These are phyloP conservation scores for Coemansia sp. DNA, from an alignment of 192 early-diverging fungal species.

Conservation along the genomic window DNA sequence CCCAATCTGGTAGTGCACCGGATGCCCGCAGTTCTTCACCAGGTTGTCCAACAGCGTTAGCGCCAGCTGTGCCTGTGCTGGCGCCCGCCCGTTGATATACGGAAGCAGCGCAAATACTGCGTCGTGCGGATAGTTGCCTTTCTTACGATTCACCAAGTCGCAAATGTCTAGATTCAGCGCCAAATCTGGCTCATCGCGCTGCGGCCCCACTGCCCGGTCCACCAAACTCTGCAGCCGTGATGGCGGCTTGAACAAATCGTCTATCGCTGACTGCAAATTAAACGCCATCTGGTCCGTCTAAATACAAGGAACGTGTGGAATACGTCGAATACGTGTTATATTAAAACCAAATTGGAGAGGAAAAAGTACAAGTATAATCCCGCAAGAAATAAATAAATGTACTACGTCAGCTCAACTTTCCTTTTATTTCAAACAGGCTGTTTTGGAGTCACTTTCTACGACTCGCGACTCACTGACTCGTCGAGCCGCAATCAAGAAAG, in stretches of 20 bases:
- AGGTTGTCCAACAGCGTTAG: conserved; percentile 88
- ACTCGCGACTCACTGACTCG: no score
- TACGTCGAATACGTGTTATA: not conserved
- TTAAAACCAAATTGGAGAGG: not conserved
- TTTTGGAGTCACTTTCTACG: no score
- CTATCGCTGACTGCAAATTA: conserved; percentile 43
- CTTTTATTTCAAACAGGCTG: no score
- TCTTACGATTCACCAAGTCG: conserved; percentile 90
- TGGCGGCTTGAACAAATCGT: conserved; percentile 52
- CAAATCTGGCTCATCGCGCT: conserved; percentile 73
- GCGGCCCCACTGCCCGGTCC: conserved; percentile 79
- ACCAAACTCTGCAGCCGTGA: conserved; percentile 51
- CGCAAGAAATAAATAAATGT: no score
- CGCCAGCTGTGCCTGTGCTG: conserved; percentile 41
- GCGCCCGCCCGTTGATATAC: conserved; percentile 53
- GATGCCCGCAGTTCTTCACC: conserved; percentile 98
- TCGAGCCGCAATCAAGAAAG: no score
- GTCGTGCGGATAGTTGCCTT: conserved; percentile 65
- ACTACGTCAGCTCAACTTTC: no score
- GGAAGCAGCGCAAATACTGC: conserved; percentile 47
- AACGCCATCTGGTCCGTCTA: conserved; percentile 28
- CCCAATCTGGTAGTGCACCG: conserved; percentile 94
- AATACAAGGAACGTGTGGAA: not conserved
- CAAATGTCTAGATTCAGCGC: conserved; percentile 92
- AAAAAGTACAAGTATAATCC: not conserved